Percentiles rank a stretch among this genome's conserved stretches.
Conservation (phyloP, 176 grass and related monocot genomes). For the Urochloa ruziziensis region DNA sequence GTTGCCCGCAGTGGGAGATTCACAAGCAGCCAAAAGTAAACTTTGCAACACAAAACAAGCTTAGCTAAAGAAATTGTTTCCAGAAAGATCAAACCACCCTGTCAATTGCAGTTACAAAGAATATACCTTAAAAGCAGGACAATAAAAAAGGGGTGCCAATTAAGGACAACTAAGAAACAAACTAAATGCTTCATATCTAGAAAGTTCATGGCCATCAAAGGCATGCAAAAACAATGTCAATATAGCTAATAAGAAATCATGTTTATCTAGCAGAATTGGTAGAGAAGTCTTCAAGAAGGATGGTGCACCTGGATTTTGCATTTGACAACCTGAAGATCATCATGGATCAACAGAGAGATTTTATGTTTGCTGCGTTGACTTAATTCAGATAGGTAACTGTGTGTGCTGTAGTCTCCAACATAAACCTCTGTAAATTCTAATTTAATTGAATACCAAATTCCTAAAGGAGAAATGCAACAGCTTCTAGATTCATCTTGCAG, state of each 20-base stretch:
- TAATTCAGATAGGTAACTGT: slow-evolving; percentile 43
- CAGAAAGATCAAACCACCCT: slow-evolving; percentile 84
- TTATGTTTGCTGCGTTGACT: slow-evolving; percentile 45
- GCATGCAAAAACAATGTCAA: slow-evolving; percentile 9
- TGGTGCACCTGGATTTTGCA: slow-evolving; percentile 65
- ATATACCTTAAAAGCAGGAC: slow-evolving; percentile 25
- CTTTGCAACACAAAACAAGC: slow-evolving; percentile 61
- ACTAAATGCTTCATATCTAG: slow-evolving; percentile 18
- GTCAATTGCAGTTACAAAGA: slow-evolving; percentile 42
- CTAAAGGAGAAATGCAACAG: slow-evolving; percentile 19
- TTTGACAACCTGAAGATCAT: slow-evolving; percentile 58
- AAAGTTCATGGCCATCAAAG: slow-evolving; percentile 5
- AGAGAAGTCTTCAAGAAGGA: slow-evolving; percentile 1
- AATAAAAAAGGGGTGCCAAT: background rate
- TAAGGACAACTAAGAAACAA: slow-evolving; percentile 19
- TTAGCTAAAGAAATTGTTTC: slow-evolving; percentile 74
- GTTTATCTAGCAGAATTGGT: slow-evolving; percentile 10
- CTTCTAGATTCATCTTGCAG: slow-evolving; percentile 21
- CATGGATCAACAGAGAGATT: slow-evolving; percentile 40
- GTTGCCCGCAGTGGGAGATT: slow-evolving; percentile 15
- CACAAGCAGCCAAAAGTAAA: slow-evolving; percentile 50
- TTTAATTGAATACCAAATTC: slow-evolving; percentile 44
- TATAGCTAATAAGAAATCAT: background rate
- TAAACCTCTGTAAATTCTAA: slow-evolving; percentile 67
- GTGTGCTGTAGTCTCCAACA: slow-evolving; percentile 49